Percentiles rank a stretch among this genome's conserved stretches.
These are phyloP conservation scores for Gossypium ekmanianum DNA, from an alignment of 345 rosid species.

Conservation along the genomic window DNA sequence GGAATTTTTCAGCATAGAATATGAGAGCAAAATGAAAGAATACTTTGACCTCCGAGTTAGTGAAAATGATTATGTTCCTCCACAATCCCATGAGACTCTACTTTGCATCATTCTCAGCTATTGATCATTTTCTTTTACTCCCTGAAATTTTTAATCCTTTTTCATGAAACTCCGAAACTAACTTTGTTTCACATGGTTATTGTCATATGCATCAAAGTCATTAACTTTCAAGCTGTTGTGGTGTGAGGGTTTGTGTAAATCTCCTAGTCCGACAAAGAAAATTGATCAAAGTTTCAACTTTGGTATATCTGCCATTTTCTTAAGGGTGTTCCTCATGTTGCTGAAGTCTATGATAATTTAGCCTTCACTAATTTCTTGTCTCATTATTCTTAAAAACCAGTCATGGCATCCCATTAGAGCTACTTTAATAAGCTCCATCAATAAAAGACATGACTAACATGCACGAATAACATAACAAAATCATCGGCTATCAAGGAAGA, in stretches of 20 bases:
- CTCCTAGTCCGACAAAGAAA: neutral
- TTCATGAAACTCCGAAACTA: neutral
- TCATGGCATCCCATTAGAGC: neutral
- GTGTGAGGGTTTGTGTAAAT: neutral
- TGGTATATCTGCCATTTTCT: neutral
- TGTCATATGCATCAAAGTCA: neutral
- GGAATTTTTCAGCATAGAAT: constrained; percentile 21
- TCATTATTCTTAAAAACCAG: neutral
- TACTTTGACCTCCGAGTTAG: neutral
- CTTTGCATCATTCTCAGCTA: constrained; percentile 15
- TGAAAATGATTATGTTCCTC: neutral
- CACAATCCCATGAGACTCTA: neutral
- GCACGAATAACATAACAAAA: no score
- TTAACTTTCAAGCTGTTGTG: neutral
- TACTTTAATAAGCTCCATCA: neutral
- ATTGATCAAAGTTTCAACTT: neutral
- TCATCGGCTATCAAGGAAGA: no score
- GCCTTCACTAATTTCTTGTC: neutral
- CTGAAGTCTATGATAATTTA: neutral
- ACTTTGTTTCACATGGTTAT: neutral
- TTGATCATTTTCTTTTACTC: neutral
- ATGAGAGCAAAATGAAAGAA: constrained; percentile 20
- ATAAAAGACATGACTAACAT: no score
- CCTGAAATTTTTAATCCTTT: neutral
- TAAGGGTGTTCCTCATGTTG: neutral